Base-by-base conservation (phyloP, 768 basidiomycete genomes). In the Phylloporus scabripes region DNA sequence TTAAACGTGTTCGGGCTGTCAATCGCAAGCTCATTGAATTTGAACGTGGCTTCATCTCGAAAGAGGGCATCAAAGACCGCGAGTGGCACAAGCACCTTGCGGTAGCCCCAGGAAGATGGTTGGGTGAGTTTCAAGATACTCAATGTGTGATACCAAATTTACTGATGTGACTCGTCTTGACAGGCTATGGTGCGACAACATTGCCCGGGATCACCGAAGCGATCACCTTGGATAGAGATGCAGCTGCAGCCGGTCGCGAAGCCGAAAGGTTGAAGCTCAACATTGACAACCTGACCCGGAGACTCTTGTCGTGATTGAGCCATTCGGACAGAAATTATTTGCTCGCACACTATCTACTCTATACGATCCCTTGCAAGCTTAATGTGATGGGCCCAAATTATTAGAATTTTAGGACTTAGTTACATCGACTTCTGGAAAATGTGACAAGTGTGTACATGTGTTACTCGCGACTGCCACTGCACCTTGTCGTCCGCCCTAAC, bases 51-150 rank as follows among this genome's bases (percentile, higher is more conserved):
- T 90, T 95, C 65, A 85, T 95, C 47, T 82, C 81, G n/a, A 71
- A 84, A 57, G 80, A 72, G 15, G 92, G 92, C 1, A 81, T 93
- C 56, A 82, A 82, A 56, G 81, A 83, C 45, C 76, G 89, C 34
- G 84, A 89, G 62, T 95, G 92, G 92, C 95, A 90, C 64, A 82
- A 75, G 56, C 86, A 93, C 67, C 75, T 93, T n/a, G 92, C 78
- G 41, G 88, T 93, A 40, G 92, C 92, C 11, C 92, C 92, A 26
- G 92, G 92, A 42, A 84, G 86, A 68, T 86, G 87, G 84, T 77
- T 86, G 34, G 86, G 87, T 87, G 56, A 58, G 77, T 61, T 24
- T 14, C 21, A 9, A 38, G 50, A 31, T 21, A 28, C 29, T 42
- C 15, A 23, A 23, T 4, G 41, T 32, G 20, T 6, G 8, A 14